Base-by-base conservation (phyloP, 805 yeast species). In the Cyberlindnera misumaiensis region DNA sequence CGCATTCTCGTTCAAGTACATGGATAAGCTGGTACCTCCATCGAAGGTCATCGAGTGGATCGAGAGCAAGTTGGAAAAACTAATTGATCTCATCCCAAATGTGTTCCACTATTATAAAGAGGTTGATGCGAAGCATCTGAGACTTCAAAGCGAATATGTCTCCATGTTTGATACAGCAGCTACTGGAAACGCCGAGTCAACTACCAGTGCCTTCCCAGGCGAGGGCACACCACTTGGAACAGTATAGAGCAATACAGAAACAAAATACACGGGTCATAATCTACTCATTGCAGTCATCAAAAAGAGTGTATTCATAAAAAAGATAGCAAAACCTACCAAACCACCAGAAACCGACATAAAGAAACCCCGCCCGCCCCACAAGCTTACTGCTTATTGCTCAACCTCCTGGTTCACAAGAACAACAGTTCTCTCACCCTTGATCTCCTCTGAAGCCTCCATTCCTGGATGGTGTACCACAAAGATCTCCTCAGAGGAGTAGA, bases 11-110 rank as follows among this genome's bases (percentile, higher is more conserved):
- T 60, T 62, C 45, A 86, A 80, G 11, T 68, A 73, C 47, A 63
- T 86, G 40, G 67, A 68, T 27, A 61, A 68, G 35, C 59, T 86
- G 42, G 68, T 69, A 32, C 94, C 93, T 11, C 85, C 88, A 7
- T 71, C 81, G 32, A 67, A 74, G 47, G 53, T 76, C 3, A 72
- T 85, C 9, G 72, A 75, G 43, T 76, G 67, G 60, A 80, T 84
- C 38, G 96, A 87, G 61, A 39, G 48, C 11, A 73, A 73, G 46
- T 54, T 81, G 11, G 67, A 65, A 8, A 53, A 53, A 3, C 61
- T 68, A 15, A 86, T 86, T 43, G 59, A 59, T 8, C 51, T 67
- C 42, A 68, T 85, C 44, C 80, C 84, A 29, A 47, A 63, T 6
- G 59, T 72, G 25, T 73, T 83, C 38, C 62, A 61, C 31, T 85